phyloP scores from a whole-genome alignment of 2,329 filamentous ascomycete genomes.

The Penicillium sp. region DNA sequence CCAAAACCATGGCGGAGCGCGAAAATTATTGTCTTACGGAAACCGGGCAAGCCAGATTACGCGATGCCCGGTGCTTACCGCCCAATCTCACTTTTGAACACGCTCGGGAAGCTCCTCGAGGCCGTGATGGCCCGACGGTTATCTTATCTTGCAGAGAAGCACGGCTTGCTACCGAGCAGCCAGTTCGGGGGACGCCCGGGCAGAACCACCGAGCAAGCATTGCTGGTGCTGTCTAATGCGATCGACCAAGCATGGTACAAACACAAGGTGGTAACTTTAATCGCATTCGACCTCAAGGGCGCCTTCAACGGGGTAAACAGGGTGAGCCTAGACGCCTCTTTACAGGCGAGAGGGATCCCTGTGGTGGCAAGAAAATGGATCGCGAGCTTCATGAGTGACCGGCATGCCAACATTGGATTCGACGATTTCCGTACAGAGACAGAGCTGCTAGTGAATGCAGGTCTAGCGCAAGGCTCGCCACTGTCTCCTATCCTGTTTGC shows the following conservation, averaged over 20 bases:
- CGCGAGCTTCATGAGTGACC: too few relatives aligned
- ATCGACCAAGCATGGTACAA: neutral
- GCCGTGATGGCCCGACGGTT: conserved; percentile 13
- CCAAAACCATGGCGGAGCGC: conserved; percentile 17
- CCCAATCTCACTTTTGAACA: conserved; percentile 27
- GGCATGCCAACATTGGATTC: too few relatives aligned
- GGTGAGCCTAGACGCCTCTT: conserved; percentile 4
- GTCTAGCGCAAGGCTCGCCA: too few relatives aligned
- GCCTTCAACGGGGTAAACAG: conserved; percentile 38
- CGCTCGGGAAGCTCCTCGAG: conserved; percentile 22
- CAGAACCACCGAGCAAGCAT: conserved; percentile 12
- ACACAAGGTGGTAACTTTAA: conserved; percentile 8
- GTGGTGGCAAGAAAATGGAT: neutral
- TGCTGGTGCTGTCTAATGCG: conserved; percentile 9
- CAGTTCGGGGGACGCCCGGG: conserved; percentile 15
- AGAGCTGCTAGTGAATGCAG: too few relatives aligned
- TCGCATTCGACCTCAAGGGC: conserved; percentile 43
- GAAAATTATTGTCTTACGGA: conserved; percentile 25
- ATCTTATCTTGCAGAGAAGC: conserved; percentile 11
- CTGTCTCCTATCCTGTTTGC: too few relatives aligned
- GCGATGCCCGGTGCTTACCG: conserved; percentile 21
- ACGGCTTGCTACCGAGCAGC: conserved; percentile 11
- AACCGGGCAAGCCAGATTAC: conserved; percentile 28
- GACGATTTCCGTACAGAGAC: too few relatives aligned
- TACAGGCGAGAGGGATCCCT: conserved; percentile 8